Evolutionary conservation across 257 asterid species (phyloP).

Genomic region (Solanum corneliomulleri): DNA sequence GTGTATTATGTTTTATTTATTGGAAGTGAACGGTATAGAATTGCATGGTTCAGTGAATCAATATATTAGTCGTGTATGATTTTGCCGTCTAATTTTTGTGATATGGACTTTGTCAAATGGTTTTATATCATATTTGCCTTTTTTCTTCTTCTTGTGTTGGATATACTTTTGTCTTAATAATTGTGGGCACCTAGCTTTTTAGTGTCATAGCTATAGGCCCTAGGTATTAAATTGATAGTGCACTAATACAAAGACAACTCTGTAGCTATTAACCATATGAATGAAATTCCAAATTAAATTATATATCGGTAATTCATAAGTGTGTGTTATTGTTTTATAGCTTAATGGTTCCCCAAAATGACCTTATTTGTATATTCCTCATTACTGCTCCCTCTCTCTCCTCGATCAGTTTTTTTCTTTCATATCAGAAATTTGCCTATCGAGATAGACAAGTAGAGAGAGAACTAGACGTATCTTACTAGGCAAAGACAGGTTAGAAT

Average conservation of each 20-base stretch:
- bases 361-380: neutral
- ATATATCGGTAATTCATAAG: neutral
- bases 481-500: neutral
- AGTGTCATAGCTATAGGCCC: neutral
- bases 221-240: neutral
- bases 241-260: neutral
- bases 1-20: neutral
- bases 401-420: neutral
- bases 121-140: neutral
- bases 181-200: neutral
- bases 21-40: slow-evolving; percentile 3
- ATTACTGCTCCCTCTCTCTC: neutral
- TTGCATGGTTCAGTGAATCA: neutral
- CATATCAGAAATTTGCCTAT: neutral
- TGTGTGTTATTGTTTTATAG: neutral
- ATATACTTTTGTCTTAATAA: neutral
- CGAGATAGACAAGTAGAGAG: neutral
- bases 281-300: neutral
- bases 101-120: neutral
- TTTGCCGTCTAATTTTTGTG: slow-evolving; percentile 1
- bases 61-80: slow-evolving; percentile 4
- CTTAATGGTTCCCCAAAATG: neutral
- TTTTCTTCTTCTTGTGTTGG: neutral
- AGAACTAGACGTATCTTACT: neutral
- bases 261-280: neutral